A percentile compares a stretch with the other conserved stretches of the same genome.
Evolutionary conservation across 1,284 basidiomycete species (phyloP).

Genomic region (Puccinia polysora): DNA sequence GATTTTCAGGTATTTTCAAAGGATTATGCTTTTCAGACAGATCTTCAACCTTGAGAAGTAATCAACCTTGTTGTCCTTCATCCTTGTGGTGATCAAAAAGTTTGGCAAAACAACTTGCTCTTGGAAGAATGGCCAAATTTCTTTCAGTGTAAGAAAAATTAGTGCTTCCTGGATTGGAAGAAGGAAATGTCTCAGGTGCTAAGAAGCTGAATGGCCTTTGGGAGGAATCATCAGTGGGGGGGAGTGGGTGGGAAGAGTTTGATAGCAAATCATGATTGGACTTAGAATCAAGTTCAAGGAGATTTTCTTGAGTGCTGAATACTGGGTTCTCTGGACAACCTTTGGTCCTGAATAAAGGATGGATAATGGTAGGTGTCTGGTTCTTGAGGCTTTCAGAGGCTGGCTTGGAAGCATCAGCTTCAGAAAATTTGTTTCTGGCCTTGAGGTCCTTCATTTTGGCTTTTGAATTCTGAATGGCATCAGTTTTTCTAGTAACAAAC

Average conservation of each 20-base stretch:
- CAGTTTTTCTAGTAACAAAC: slow-evolving; percentile 22
- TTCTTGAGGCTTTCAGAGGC: neutral
- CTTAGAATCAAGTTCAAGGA: neutral
- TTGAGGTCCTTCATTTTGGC: slow-evolving; percentile 43
- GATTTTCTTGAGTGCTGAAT: neutral
- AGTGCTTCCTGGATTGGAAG: neutral
- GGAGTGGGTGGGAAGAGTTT: neutral
- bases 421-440: slow-evolving; percentile 30
- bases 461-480: slow-evolving; percentile 42
- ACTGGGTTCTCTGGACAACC: neutral
- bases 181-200: too few species aligned
- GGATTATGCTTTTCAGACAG: slow-evolving; percentile 1
- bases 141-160: neutral
- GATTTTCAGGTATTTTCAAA: slow-evolving; percentile 7
- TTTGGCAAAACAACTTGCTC: slow-evolving; percentile 42
- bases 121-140: slow-evolving; percentile 7
- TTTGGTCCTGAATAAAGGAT: neutral
- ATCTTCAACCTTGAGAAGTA: neutral
- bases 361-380: neutral
- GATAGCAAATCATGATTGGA: neutral
- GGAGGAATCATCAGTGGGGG: neutral
- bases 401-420: neutral
- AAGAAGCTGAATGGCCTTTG: slow-evolving; percentile 6
- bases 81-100: slow-evolving; percentile 43
- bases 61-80: slow-evolving; percentile 1